Percentiles rank a stretch among this genome's conserved stretches.
Conservation (phyloP, 208 protist genomes). For the Herpetomonas samuelpessoai region DNA sequence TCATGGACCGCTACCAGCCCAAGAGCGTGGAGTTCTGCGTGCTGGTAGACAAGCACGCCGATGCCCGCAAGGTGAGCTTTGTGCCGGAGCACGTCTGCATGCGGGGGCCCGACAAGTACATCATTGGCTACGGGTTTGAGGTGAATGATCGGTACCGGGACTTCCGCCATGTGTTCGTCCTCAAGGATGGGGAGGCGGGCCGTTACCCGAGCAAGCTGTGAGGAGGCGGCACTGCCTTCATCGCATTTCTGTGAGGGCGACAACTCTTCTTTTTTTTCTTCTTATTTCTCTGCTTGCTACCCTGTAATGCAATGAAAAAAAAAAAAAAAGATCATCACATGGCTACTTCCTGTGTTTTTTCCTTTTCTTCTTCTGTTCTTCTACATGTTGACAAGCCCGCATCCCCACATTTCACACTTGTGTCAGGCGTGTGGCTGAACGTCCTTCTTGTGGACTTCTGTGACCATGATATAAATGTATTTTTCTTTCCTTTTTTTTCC, state of each 20-base stretch:
- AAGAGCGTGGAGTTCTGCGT: constrained; percentile 70
- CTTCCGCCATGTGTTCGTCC: constrained; percentile 74
- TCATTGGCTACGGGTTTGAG: constrained; percentile 93
- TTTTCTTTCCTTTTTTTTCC: too few species aligned
- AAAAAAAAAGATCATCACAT: background rate
- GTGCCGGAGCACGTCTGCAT: constrained; percentile 67
- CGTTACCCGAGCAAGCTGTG: constrained; percentile 63
- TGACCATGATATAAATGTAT: too few species aligned
- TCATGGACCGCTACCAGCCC: constrained; percentile 40
- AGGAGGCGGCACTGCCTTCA: too few species aligned
- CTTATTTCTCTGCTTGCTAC: constrained; percentile 1
- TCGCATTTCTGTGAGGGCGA: too few species aligned
- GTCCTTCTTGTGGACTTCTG: too few species aligned
- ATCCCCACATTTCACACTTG: too few species aligned
- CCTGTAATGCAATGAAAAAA: background rate
- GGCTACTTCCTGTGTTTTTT: constrained; percentile 9
- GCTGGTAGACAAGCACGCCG: constrained; percentile 72
- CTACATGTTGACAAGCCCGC: too few species aligned
- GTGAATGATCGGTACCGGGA: constrained; percentile 85
- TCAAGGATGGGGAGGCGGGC: constrained; percentile 59
- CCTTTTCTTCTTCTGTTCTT: too few species aligned
- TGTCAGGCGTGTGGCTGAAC: too few species aligned
- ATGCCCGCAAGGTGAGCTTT: constrained; percentile 56
- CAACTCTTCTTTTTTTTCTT: constrained; percentile 16
- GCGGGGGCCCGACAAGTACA: constrained; percentile 68